Conservation (phyloP, 2,329 filamentous ascomycete genomes). For the Aplosporella prunicola region DNA sequence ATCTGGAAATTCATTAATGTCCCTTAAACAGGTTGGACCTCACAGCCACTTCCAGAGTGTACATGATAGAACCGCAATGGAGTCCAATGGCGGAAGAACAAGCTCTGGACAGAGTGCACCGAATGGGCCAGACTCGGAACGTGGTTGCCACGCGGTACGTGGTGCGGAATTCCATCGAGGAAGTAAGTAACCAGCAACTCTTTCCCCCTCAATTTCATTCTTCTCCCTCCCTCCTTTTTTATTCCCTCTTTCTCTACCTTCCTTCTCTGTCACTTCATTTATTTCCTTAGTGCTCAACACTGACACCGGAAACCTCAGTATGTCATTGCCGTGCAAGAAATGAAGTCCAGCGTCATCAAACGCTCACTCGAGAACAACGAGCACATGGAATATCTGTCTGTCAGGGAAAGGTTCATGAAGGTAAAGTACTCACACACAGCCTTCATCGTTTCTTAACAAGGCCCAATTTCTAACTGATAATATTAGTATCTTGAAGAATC, state of each 20-base stretch:
- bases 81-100: constrained; percentile 28
- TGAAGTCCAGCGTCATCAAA: not conserved
- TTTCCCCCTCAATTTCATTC: not conserved
- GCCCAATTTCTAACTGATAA: too few relatives aligned
- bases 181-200: constrained; percentile 11
- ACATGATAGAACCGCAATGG: constrained; percentile 28
- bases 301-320: not conserved
- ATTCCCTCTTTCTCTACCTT: too few relatives aligned
- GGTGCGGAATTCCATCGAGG: constrained; percentile 19
- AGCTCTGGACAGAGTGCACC: constrained; percentile 24
- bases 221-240: too few relatives aligned
- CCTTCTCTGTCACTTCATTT: too few relatives aligned
- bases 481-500: too few relatives aligned
- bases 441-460: too few relatives aligned
- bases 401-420: not conserved
- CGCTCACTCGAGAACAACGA: not conserved
- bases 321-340: not conserved
- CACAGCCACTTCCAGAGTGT: constrained; percentile 21
- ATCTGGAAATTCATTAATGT: not conserved
- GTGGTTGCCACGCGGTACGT: constrained; percentile 23
- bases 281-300: too few relatives aligned
- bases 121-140: constrained; percentile 21
- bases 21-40: constrained; percentile 17
- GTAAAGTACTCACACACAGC: too few relatives aligned
- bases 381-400: not conserved